Conservation (phyloP, 2,329 filamentous ascomycete genomes). For the Fusarium nurragi region DNA sequence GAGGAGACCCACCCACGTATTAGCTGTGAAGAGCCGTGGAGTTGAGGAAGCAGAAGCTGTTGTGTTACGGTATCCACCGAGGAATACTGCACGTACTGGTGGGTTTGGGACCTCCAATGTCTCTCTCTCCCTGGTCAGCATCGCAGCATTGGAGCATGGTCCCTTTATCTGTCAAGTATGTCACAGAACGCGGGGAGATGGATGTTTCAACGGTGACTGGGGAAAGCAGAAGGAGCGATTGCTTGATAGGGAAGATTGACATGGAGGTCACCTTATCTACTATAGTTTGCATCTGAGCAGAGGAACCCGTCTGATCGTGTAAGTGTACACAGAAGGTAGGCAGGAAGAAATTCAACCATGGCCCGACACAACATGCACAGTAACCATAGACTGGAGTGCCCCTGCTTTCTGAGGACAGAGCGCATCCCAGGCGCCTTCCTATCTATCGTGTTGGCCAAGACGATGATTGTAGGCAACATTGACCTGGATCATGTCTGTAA, state of each 20-base stretch:
- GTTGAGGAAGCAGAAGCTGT: slow-evolving; percentile 5
- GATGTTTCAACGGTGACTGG: background rate
- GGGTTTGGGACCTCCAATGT: slow-evolving; percentile 1
- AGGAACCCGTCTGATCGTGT: background rate
- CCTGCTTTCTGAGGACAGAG: too few species aligned
- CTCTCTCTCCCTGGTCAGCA: background rate
- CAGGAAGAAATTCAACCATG: too few species aligned
- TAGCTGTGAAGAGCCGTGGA: slow-evolving; percentile 3
- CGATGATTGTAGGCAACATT: background rate
- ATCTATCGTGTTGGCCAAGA: background rate
- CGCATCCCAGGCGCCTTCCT: too few species aligned
- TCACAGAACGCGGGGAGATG: background rate
- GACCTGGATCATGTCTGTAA: background rate
- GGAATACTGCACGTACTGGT: background rate
- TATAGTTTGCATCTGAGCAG: background rate
- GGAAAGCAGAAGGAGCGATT: background rate
- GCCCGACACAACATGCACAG: too few species aligned
- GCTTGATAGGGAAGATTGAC: background rate
- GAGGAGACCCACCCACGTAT: slow-evolving; percentile 2
- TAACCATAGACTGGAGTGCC: too few species aligned
- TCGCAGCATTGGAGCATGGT: background rate
- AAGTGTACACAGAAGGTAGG: background rate
- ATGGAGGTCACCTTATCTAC: background rate
- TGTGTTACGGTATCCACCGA: slow-evolving; percentile 5
- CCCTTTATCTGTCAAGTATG: background rate